Conservation (phyloP, 176 grass and related monocot genomes). For the Triticum timopheevii region DNA sequence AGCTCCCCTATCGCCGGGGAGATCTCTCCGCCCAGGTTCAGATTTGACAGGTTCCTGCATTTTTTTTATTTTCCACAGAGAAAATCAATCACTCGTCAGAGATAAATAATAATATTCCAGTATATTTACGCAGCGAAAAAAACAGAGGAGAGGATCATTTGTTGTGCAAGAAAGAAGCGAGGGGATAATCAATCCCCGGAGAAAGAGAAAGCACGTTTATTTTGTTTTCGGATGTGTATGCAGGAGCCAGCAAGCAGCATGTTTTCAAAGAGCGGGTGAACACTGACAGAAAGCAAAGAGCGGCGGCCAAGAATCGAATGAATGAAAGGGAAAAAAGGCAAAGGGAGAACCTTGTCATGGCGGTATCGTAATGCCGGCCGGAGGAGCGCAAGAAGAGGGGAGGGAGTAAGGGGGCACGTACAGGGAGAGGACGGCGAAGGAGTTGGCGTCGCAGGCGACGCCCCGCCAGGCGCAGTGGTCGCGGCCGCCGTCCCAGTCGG, state of each 20-base stretch:
- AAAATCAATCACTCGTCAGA: slow-evolving; percentile 12
- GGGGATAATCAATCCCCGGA: background rate
- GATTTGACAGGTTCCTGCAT: slow-evolving; percentile 91
- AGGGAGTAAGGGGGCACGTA: background rate
- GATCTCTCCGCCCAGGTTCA: slow-evolving; percentile 96
- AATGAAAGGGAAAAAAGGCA: accelerated
- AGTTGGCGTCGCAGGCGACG: slow-evolving; percentile 76
- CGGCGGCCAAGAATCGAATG: background rate
- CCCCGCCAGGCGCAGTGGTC: slow-evolving; percentile 95
- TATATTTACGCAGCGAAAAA: background rate
- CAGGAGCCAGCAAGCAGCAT: background rate
- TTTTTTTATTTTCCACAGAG: background rate
- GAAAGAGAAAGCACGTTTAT: background rate
- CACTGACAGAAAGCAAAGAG: background rate
- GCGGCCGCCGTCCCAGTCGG: slow-evolving; percentile 63
- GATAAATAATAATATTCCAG: background rate
- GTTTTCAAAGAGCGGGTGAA: background rate
- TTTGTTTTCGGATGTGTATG: background rate
- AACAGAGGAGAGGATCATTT: background rate
- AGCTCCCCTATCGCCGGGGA: slow-evolving; percentile 80
- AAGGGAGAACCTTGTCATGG: background rate
- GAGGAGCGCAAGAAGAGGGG: background rate
- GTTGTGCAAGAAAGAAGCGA: background rate
- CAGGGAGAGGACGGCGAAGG: slow-evolving; percentile 66
- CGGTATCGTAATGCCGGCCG: background rate